Evolutionary conservation across 179 eudicot species (phyloP).

Genomic region (Patellifolia procumbens): DNA sequence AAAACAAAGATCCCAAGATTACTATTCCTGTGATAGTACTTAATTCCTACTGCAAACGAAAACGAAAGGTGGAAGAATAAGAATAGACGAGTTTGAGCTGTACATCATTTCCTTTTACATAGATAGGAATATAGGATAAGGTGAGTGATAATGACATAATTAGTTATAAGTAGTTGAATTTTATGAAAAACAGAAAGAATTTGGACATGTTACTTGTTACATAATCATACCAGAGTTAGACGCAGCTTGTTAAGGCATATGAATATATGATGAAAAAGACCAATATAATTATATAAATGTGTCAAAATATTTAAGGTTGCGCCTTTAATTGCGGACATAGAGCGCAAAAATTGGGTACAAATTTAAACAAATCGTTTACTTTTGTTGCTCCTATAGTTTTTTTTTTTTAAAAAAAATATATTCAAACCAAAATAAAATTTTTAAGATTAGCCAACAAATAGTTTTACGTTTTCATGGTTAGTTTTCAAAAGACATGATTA

Average conservation of each 20-base stretch:
- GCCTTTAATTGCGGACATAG: constrained; percentile 3
- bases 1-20: too few species aligned
- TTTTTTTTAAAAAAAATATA: not conserved
- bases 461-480: too few species aligned
- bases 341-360: not conserved
- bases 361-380: not conserved
- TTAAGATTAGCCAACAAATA: too few species aligned
- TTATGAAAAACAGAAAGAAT: constrained; percentile 2
- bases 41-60: not conserved
- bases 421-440: too few species aligned
- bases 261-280: constrained; percentile 9
- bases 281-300: too few species aligned
- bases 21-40: not conserved
- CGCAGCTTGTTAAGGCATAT: not conserved
- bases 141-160: not conserved
- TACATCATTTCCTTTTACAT: not conserved
- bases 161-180: not conserved
- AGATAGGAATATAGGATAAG: not conserved
- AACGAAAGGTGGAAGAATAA: not conserved
- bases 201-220: not conserved
- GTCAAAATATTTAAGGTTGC: not conserved
- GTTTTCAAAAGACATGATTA: too few species aligned
- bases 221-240: not conserved
- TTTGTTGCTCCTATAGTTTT: not conserved
- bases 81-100: not conserved